phyloP scores from a whole-genome alignment of 2,329 filamentous ascomycete species.

The Colletotrichum sojae region DNA sequence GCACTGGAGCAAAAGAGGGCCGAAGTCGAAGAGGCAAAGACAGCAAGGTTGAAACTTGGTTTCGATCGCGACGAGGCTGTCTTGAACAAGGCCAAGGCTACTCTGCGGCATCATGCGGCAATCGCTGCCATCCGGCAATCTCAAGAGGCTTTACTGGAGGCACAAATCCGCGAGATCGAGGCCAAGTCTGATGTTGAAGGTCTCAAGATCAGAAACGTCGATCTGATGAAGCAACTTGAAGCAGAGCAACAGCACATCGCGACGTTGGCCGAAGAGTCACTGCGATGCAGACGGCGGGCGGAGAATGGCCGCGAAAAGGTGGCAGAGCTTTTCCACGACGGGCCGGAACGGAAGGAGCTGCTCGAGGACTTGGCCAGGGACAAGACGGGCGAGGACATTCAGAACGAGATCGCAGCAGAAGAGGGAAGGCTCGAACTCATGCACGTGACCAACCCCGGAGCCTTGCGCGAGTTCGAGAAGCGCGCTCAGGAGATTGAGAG shows the following conservation, averaged over 20 bases:
- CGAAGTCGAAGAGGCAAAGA: conserved; percentile 54
- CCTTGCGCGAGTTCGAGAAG: conserved; percentile 83
- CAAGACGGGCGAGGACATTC: conserved; percentile 74
- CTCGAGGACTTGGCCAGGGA: conserved; percentile 60
- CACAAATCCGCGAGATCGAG: conserved; percentile 81
- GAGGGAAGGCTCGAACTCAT: conserved; percentile 84
- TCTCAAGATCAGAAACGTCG: conserved; percentile 75
- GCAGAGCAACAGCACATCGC: conserved; percentile 58
- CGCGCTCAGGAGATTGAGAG: conserved; percentile 79
- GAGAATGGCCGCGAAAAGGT: conserved; percentile 56
- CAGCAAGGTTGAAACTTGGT: conserved; percentile 65
- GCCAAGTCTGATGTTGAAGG: conserved; percentile 83
- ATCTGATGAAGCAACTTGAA: conserved; percentile 69
- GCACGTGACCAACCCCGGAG: conserved; percentile 80
- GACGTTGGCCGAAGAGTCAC: conserved; percentile 55
- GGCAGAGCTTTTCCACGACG: conserved; percentile 54
- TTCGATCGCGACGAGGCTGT: conserved; percentile 69
- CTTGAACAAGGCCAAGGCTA: conserved; percentile 68
- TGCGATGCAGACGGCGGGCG: conserved; percentile 53
- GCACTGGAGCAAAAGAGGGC: conserved; percentile 57
- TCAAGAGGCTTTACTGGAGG: conserved; percentile 76
- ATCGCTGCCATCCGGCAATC: conserved; percentile 74
- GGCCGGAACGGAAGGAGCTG: conserved; percentile 56
- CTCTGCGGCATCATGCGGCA: conserved; percentile 68
- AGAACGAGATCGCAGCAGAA: conserved; percentile 81